phyloP scores from a whole-genome alignment of 805 yeast species.

The Wickerhamiella hasegawae region DNA sequence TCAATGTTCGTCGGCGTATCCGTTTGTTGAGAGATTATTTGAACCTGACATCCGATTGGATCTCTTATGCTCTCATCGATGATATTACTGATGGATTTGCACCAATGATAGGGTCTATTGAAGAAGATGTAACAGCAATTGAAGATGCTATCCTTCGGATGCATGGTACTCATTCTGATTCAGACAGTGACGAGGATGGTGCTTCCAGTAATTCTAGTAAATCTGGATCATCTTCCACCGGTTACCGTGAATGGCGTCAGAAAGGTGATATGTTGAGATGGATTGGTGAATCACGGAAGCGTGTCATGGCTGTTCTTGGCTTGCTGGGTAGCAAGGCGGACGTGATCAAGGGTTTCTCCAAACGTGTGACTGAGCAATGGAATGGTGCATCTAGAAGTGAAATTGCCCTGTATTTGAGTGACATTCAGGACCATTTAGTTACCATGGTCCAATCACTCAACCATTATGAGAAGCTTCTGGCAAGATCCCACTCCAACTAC shows the following conservation, averaged over 20 bases:
- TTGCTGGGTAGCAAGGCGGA: conserved; percentile 87
- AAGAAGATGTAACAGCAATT: conserved; percentile 84
- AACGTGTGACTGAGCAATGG: conserved; percentile 77
- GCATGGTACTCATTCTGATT: conserved; percentile 51
- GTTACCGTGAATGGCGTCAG: conserved; percentile 60
- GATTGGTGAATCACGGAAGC: conserved; percentile 87
- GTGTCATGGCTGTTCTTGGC: conserved; percentile 81
- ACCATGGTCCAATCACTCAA: conserved; percentile 93
- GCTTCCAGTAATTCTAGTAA: conserved; percentile 18
- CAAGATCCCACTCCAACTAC: conserved; percentile 91
- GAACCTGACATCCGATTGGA: conserved; percentile 90
- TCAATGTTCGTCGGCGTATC: conserved; percentile 87
- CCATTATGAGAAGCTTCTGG: conserved; percentile 85
- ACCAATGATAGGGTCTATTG: conserved; percentile 88
- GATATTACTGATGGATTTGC: conserved; percentile 96
- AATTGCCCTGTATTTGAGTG: conserved; percentile 88
- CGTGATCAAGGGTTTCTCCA: conserved; percentile 91
- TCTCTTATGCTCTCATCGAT: conserved; percentile 89
- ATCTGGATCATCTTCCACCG: conserved; percentile 22
- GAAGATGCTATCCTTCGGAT: conserved; percentile 80
- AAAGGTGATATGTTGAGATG: conserved; percentile 91
- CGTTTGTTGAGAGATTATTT: conserved; percentile 74
- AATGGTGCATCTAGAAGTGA: conserved; percentile 66
- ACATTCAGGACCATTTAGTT: conserved; percentile 92
- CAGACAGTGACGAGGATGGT: conserved; percentile 26